Percentiles rank a stretch among this genome's conserved stretches.
Conservation (phyloP, 192 early-diverging fungal species). For the Coemansia sp. region DNA sequence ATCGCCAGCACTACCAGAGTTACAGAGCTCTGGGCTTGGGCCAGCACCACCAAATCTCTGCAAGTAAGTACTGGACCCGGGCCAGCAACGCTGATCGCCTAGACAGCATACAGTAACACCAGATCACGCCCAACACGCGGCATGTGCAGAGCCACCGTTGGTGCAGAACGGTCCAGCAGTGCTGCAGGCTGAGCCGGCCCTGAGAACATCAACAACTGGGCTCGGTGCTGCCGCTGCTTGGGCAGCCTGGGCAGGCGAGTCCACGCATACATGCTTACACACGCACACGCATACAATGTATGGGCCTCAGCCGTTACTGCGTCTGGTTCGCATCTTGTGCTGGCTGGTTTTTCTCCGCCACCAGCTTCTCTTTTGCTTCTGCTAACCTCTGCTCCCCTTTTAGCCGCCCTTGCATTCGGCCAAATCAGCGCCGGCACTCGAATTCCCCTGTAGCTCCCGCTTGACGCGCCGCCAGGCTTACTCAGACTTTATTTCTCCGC, state of each 20-base stretch:
- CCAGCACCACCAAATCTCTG: background rate
- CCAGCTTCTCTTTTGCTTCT: background rate
- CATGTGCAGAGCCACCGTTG: background rate
- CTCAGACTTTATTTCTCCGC: background rate
- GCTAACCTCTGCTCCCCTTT: background rate
- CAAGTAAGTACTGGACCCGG: constrained; percentile 6
- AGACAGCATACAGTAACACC: background rate
- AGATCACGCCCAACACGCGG: constrained; percentile 5
- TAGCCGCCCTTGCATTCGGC: constrained; percentile 2
- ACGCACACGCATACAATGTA: background rate
- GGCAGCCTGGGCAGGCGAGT: background rate
- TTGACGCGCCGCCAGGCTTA: background rate
- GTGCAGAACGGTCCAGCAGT: background rate
- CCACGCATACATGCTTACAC: background rate
- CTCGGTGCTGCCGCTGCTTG: background rate
- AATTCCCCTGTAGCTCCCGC: background rate
- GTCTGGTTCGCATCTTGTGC: background rate
- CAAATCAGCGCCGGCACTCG: constrained; percentile 3
- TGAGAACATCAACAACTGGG: background rate
- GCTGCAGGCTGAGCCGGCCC: background rate
- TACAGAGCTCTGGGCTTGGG: background rate
- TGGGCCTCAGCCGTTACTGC: constrained; percentile 5
- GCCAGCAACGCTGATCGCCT: constrained; percentile 6
- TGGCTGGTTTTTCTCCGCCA: constrained; percentile 3
- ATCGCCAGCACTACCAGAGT: background rate